Evolutionary conservation across 2,329 filamentous ascomycete species (phyloP).

Genomic region (Tolypocladium nubicola): DNA sequence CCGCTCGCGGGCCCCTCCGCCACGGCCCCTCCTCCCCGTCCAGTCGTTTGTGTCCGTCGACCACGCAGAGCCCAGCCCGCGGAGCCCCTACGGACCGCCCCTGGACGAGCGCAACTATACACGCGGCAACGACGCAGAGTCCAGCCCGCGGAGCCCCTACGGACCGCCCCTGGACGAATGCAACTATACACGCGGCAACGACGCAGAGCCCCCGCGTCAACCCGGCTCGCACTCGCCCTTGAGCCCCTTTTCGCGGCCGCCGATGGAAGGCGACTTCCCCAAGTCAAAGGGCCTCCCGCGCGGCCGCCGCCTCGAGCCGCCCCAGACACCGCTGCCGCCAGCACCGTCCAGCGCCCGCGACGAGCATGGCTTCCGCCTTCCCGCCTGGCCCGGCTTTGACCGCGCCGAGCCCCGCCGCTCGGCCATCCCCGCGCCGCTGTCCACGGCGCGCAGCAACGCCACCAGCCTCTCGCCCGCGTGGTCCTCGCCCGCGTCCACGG

Average conservation of each 20-base stretch:
- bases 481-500: slow-evolving; percentile 17
- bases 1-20: slow-evolving; percentile 9
- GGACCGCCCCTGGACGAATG: neutral
- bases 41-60: slow-evolving; percentile 11
- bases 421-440: slow-evolving; percentile 23
- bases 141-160: slow-evolving; percentile 11
- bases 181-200: slow-evolving; percentile 3
- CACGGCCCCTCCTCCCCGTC: slow-evolving; percentile 10
- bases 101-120: slow-evolving; percentile 3
- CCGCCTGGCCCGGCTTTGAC: slow-evolving; percentile 14
- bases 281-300: slow-evolving; percentile 22
- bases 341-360: slow-evolving; percentile 2
- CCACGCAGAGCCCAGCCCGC: slow-evolving; percentile 4
- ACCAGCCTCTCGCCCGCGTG: slow-evolving; percentile 2
- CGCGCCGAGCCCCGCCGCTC: slow-evolving; percentile 17
- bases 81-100: slow-evolving; percentile 9
- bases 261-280: slow-evolving; percentile 22
- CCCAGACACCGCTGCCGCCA: neutral
- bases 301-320: slow-evolving; percentile 16
- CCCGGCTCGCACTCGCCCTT: slow-evolving; percentile 5
- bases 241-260: slow-evolving; percentile 16
- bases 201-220: slow-evolving; percentile 3
- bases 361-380: neutral
- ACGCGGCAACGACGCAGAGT: neutral
- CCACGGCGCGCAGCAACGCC: slow-evolving; percentile 8